Base-by-base conservation (phyloP, 371 early-diverging fungal species). In the Amoeboaphelidium protococcarum region DNA sequence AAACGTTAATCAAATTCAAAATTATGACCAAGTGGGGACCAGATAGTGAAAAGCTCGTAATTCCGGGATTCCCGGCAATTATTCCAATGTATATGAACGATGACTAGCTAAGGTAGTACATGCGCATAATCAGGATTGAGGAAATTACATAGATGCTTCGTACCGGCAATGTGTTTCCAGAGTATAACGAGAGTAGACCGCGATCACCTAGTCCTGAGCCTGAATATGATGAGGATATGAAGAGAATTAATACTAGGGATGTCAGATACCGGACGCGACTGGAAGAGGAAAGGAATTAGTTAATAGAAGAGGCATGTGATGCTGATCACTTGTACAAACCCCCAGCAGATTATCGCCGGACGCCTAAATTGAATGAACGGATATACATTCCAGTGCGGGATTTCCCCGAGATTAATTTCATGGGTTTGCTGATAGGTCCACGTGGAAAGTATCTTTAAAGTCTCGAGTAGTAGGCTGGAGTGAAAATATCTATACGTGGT, bases 401-500 rank as follows among this genome's bases (percentile, higher is more conserved):
- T 43, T 82, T 78, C 53, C 96, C 92, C 2, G 90, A 88, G 26
- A 83, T 91, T 51, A 91, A 91, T 63, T 95, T 95, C 60, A 89
- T 91, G 53, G 96, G 96, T 25, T 72, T 87, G 44, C 62, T 95
- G 45, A 85, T 91, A 56, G 91, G 96, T 20, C 96, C 96, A 22
- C 82, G 89, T 53, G 96, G 96, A 41, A 82, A 88, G 51, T 89
- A 92, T 0, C 64, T 90, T 41, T 89, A 90, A 56, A 78, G 78
- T 52, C 85, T 91, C 72, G 92, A 95, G 57, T 52, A 78, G 0
- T 87, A 87, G 26, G 80, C 87, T 1, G 89, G 87, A 10, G 77
- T 82, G 27, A 91, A 90, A 58, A 88, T 95, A 53, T 82, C 82
- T 54, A 90, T 95, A 61, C 82, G 92, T 52, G 95, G 95, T 44